Conservation (phyloP, 768 basidiomycete species). For the Panellus pusillus region DNA sequence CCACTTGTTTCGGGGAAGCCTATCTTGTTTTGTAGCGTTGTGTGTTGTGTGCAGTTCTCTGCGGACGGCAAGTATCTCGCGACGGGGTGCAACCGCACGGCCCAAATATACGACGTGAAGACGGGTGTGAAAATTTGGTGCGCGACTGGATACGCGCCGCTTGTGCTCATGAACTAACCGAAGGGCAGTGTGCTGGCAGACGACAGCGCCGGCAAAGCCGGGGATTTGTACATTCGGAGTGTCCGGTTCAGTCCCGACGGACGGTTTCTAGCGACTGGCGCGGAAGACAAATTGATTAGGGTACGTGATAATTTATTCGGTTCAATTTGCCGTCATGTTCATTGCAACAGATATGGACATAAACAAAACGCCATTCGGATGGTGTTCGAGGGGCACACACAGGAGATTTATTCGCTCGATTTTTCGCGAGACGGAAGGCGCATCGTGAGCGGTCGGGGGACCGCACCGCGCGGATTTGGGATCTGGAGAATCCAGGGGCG, state of each 20-base stretch:
- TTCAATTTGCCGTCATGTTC: too few relatives aligned
- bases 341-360: conserved; percentile 92
- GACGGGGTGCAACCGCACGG: conserved; percentile 90
- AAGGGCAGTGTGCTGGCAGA: conserved; percentile 80
- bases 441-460: conserved; percentile 81
- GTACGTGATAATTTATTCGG: conserved; percentile 49
- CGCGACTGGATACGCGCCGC: too few relatives aligned
- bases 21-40: conserved; percentile 50
- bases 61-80: conserved; percentile 90
- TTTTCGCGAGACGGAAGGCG: conserved; percentile 75
- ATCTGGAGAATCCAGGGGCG: conserved; percentile 22
- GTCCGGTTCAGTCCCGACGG: conserved; percentile 95
- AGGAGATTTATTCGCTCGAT: conserved; percentile 93
- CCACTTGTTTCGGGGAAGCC: too few relatives aligned
- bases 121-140: too few relatives aligned
- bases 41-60: conserved; percentile 93
- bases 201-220: conserved; percentile 67
- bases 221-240: conserved; percentile 91
- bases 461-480: conserved; percentile 34
- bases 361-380: conserved; percentile 65
- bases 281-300: conserved; percentile 90
- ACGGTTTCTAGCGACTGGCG: conserved; percentile 89
- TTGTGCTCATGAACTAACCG: too few relatives aligned
- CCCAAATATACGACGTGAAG: conserved; percentile 97
- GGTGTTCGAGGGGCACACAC: conserved; percentile 79